A percentile compares a stretch with the other conserved stretches of the same genome.
These are phyloP conservation scores for Osmanthus fragrans DNA, from an alignment of 257 asterid genomes.

Conservation along the genomic window DNA sequence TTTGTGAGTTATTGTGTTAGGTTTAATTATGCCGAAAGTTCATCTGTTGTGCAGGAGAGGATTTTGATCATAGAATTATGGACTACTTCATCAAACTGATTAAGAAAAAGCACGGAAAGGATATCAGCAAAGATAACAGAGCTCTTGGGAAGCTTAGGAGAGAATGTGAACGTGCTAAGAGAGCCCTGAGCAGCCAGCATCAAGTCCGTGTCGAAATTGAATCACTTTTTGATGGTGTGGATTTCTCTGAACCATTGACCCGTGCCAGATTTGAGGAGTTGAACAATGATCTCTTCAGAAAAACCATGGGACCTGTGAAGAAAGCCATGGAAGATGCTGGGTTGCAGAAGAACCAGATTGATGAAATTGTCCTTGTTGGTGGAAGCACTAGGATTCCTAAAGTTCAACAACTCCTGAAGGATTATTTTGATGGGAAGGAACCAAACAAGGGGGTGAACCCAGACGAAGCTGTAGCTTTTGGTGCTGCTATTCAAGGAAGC, in stretches of 20 bases:
- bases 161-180: slow-evolving; percentile 90
- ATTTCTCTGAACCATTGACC: slow-evolving; percentile 95
- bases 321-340: slow-evolving; percentile 99
- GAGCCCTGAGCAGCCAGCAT: slow-evolving; percentile 97
- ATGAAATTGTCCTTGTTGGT: slow-evolving; percentile 94
- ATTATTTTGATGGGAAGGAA: slow-evolving; percentile 89
- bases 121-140: slow-evolving; percentile 94
- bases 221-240: slow-evolving; percentile 87
- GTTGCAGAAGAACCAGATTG: slow-evolving; percentile 74
- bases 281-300: slow-evolving; percentile 90
- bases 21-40: not conserved
- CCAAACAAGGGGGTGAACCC: slow-evolving; percentile 98
- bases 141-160: slow-evolving; percentile 97
- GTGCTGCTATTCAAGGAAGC: slow-evolving; percentile 98
- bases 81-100: slow-evolving; percentile 94
- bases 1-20: not conserved
- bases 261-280: slow-evolving; percentile 94
- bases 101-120: slow-evolving; percentile 94
- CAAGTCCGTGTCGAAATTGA: slow-evolving; percentile 96
- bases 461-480: slow-evolving; percentile 96
- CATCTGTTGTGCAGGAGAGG: slow-evolving; percentile 68
- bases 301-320: slow-evolving; percentile 98
- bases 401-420: slow-evolving; percentile 86
- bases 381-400: slow-evolving; percentile 98
- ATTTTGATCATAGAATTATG: slow-evolving; percentile 94